A percentile compares a stretch with the other conserved stretches of the same genome.
Conservation (phyloP, 352 stramenopile species). For the Pythium aphanidermatum region DNA sequence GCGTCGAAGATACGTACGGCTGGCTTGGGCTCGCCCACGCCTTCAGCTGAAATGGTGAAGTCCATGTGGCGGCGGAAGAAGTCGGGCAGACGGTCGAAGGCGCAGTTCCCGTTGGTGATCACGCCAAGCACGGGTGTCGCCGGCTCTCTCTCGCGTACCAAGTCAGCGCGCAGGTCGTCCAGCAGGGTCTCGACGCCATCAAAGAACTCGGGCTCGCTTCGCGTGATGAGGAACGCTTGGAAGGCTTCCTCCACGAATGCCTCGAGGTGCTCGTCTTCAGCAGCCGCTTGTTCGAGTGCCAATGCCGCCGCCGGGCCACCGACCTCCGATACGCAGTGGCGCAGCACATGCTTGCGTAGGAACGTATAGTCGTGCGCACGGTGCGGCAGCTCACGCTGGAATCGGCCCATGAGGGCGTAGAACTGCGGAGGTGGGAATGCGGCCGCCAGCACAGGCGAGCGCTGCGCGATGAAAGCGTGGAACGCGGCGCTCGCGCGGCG, state of each 20-base stretch:
- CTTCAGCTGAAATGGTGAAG: conserved; percentile 53
- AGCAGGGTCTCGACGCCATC: conserved; percentile 47
- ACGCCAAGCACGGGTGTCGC: conserved; percentile 28
- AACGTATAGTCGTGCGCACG: conserved; percentile 66
- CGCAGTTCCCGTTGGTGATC: conserved; percentile 77
- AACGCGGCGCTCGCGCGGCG: conserved; percentile 37
- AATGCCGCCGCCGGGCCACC: conserved; percentile 11
- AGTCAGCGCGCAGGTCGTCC: conserved; percentile 23
- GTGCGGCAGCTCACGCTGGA: conserved; percentile 36
- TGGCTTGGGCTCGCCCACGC: conserved; percentile 42
- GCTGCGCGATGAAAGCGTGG: conserved; percentile 34
- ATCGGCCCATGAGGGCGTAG: conserved; percentile 27
- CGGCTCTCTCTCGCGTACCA: conserved; percentile 4
- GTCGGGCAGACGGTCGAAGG: conserved; percentile 31
- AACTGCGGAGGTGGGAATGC: conserved; percentile 43
- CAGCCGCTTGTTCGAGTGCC: conserved; percentile 16
- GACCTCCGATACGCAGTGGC: conserved; percentile 28
- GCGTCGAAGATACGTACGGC: conserved; percentile 47
- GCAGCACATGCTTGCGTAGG: conserved; percentile 52
- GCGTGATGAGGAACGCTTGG: conserved; percentile 44
- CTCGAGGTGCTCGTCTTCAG: conserved; percentile 18
- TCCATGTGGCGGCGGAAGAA: conserved; percentile 36
- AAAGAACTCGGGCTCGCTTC: conserved; percentile 59
- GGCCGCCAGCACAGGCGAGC: conserved; percentile 25
- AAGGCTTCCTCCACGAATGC: conserved; percentile 46